phyloP scores from a whole-genome alignment of 805 yeast genomes.

The Kodamaea fukazawae region DNA sequence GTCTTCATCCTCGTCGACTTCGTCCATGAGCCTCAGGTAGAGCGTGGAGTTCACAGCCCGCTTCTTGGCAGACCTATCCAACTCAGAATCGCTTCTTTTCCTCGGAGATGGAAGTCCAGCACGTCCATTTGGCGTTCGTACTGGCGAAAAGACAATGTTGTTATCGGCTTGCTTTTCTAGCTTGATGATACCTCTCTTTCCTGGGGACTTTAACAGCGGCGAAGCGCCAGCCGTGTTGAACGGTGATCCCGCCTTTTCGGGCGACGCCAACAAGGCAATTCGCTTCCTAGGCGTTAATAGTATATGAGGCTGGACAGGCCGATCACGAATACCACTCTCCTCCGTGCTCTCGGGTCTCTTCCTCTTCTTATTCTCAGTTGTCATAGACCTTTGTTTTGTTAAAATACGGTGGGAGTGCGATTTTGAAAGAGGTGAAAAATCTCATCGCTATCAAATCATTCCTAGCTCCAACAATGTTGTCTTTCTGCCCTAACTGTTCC shows the following conservation, averaged over 20 bases:
- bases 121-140: slow-evolving; percentile 41
- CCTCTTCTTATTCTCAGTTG: background rate
- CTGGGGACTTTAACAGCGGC: slow-evolving; percentile 28
- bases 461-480: slow-evolving; percentile 54
- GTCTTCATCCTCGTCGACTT: slow-evolving; percentile 31
- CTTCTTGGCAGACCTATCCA: slow-evolving; percentile 49
- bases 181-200: slow-evolving; percentile 31
- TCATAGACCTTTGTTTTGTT: background rate
- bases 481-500: slow-evolving; percentile 93
- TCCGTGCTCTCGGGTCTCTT: background rate
- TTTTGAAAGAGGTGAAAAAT: slow-evolving; percentile 4
- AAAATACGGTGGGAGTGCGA: background rate
- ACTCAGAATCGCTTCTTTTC: slow-evolving; percentile 32
- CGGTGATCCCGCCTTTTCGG: background rate
- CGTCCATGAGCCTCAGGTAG: slow-evolving; percentile 31
- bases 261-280: slow-evolving; percentile 5
- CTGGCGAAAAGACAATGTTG: slow-evolving; percentile 20
- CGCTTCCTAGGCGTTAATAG: slow-evolving; percentile 4
- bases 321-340: background rate
- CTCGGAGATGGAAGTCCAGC: slow-evolving; percentile 47
- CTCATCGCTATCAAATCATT: slow-evolving; percentile 5
- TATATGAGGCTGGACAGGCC: background rate
- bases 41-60: slow-evolving; percentile 37
- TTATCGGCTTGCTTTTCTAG: slow-evolving; percentile 14
- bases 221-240: background rate